Base-by-base conservation (phyloP, 148 eudicot genomes). In the Rheum nobile region DNA sequence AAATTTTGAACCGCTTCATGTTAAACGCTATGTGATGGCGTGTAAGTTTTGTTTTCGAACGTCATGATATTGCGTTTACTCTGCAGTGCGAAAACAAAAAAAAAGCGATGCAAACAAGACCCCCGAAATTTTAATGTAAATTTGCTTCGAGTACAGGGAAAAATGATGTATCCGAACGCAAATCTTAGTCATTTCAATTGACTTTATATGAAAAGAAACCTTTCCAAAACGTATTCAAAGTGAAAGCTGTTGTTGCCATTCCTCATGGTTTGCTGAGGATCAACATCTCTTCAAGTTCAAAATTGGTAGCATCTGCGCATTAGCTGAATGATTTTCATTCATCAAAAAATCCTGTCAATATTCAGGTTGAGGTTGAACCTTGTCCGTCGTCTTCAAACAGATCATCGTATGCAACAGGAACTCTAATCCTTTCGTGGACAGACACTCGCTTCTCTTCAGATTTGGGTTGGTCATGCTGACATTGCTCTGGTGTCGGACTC, bases 401-500 rank as follows among this genome's bases (percentile, higher is more conserved):
- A 81, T 89, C 97, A 77, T 89, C 92, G 32, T 89, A 91, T 47
- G 89, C 44, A 76, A 89, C 95, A 11, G 90, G 97, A 13, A 85
- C 74, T 73, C 92, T 83, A 17, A 88, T 76, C 77, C 97, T 85
- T 72, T 87, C 87, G 44, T 71, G 87, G 72, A 88, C 87, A 39
- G 95, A 77, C 57, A 48, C 72, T 21, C 79, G 82, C 57, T 80
- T 85, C 75, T 63, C 79, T 38, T 61, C 82, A 31, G 32, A 21
- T 24, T 10, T 74, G 34, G 79, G 55, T 78, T 42, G 78, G 19
- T 71, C 75, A 41, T 31, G 74, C 80, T 77, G 75, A 22, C 74
- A 80, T 42, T 78, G 81, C 43, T 31, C 54, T 28, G 72, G 65
- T 22, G 73, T 19, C 72, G 75, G 22, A 21, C 48, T 69, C 47